Conservation (phyloP, 805 yeast species). For the Yarrowia divulgata region DNA sequence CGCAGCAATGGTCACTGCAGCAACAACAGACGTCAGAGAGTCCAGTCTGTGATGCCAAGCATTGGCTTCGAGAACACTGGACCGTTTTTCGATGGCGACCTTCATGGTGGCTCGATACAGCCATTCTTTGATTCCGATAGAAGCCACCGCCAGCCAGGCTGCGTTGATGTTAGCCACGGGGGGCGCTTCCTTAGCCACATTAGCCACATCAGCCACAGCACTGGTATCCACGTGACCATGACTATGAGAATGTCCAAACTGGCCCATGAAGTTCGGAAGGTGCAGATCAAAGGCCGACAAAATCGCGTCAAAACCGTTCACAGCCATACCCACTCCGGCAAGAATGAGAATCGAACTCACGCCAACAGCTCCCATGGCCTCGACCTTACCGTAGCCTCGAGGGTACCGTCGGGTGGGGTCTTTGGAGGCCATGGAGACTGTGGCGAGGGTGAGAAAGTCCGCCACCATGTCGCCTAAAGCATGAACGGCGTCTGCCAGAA, state of each 20-base stretch:
- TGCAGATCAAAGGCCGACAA: slow-evolving; percentile 58
- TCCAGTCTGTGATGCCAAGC: slow-evolving; percentile 99
- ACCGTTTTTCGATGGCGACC: slow-evolving; percentile 77
- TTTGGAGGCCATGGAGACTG: slow-evolving; percentile 77
- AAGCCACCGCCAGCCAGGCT: slow-evolving; percentile 93
- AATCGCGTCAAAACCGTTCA: slow-evolving; percentile 75
- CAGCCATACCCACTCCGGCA: slow-evolving; percentile 93
- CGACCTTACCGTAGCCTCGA: slow-evolving; percentile 90
- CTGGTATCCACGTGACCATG: slow-evolving; percentile 41
- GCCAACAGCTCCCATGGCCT: slow-evolving; percentile 87
- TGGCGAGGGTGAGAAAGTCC: slow-evolving; percentile 85
- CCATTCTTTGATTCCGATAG: slow-evolving; percentile 87
- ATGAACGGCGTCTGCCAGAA: slow-evolving; percentile 93
- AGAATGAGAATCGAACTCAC: slow-evolving; percentile 82
- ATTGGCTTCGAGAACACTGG: slow-evolving; percentile 91
- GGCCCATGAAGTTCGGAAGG: slow-evolving; percentile 52
- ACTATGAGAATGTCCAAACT: slow-evolving; percentile 63
- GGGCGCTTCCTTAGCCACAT: too few species aligned
- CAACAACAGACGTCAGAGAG: slow-evolving; percentile 88
- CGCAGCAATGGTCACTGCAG: slow-evolving; percentile 83
- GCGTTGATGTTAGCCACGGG: slow-evolving; percentile 81
- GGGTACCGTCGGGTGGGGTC: slow-evolving; percentile 71
- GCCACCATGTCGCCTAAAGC: slow-evolving; percentile 89
- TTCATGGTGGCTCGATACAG: slow-evolving; percentile 81
- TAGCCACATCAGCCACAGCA: too few species aligned